Percentiles rank a stretch among this genome's conserved stretches.
phyloP scores from a whole-genome alignment of 139 green algal genomes.

The Chlamydomonas sphaeroides region DNA sequence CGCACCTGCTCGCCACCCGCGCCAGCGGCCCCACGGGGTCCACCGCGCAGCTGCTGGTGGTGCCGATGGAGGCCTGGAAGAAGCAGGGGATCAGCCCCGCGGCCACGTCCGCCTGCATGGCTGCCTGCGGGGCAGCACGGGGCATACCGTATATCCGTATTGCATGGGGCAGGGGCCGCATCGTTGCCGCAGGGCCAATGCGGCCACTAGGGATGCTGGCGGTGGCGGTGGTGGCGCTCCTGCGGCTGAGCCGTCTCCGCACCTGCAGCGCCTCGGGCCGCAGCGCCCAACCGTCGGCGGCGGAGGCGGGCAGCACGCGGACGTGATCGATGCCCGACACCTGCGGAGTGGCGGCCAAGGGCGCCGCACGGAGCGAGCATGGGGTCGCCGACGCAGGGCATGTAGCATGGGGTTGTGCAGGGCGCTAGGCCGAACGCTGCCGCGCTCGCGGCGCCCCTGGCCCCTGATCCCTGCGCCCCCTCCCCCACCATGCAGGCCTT shows the following conservation, averaged over 20 bases:
- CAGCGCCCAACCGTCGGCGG: slow-evolving; percentile 64
- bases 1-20: background rate
- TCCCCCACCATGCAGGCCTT: slow-evolving; percentile 82
- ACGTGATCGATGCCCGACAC: slow-evolving; percentile 69
- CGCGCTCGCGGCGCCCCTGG: too few species aligned
- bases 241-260: background rate
- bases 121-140: slow-evolving; percentile 29
- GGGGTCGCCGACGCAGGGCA: too few species aligned
- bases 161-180: too few species aligned
- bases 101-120: slow-evolving; percentile 65
- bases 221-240: too few species aligned
- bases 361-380: too few species aligned
- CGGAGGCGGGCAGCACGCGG: slow-evolving; percentile 61
- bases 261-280: slow-evolving; percentile 55
- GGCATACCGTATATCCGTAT: too few species aligned
- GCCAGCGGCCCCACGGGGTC: slow-evolving; percentile 67
- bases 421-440: too few species aligned
- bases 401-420: too few species aligned
- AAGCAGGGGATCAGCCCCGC: slow-evolving; percentile 82
- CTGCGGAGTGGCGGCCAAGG: too few species aligned
- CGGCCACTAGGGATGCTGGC: too few species aligned
- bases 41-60: slow-evolving; percentile 77
- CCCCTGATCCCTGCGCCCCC: too few species aligned
- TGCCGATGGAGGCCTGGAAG: slow-evolving; percentile 78
- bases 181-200: too few species aligned